Evolutionary conservation across 2,329 filamentous ascomycete species (phyloP), one percentile per base, ranked within the genome.

Genomic region (Claviceps arundinis): DNA sequence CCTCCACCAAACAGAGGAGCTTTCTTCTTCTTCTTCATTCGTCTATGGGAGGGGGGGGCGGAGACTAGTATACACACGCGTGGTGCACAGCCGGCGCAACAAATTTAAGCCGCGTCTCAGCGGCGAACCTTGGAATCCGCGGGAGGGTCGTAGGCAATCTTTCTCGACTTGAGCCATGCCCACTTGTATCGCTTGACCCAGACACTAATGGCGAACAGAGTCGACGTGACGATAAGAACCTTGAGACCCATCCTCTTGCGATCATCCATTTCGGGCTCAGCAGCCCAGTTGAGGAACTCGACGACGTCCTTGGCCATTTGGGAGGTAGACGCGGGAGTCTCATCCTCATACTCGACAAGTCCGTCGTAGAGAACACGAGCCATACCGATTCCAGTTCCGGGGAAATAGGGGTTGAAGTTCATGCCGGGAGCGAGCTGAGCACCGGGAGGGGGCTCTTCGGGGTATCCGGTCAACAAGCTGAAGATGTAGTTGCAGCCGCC

Each of bases 111-210:
- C 30, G 30, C 50, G 60, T 52, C 62, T 71, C 72, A 79, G 62
- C 66, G 68, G 65, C 77, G 76, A 60, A 70, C 63, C 64, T 72
- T 72, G 63, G 65, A 67, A 56, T 70, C 71, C 66, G 76, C 74
- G 52, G 89, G 89, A 57, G 89, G 87, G 68, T 83, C 86, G 75
- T 95, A 95, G 62, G 82, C 77, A 62, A 97, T 75, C 84, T 97
- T 95, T 67, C 93, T 85, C 63, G 89, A 86, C 85, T 98, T 98
- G 71, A 98, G 75, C 65, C 87, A 84, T 55, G 89, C 80, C 93
- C 93, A 98, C 83, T 97, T 98, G 84, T 98, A 98, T 76, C 90
- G 84, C 87, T 98, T 98, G 60, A 97, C 85, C 89, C 90, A 98
- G 63, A 98, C 82, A 70, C 87, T 94, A 64, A 97, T 65, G 53